phyloP scores from a whole-genome alignment of 768 basidiomycete species.

The Trametes cingulata region DNA sequence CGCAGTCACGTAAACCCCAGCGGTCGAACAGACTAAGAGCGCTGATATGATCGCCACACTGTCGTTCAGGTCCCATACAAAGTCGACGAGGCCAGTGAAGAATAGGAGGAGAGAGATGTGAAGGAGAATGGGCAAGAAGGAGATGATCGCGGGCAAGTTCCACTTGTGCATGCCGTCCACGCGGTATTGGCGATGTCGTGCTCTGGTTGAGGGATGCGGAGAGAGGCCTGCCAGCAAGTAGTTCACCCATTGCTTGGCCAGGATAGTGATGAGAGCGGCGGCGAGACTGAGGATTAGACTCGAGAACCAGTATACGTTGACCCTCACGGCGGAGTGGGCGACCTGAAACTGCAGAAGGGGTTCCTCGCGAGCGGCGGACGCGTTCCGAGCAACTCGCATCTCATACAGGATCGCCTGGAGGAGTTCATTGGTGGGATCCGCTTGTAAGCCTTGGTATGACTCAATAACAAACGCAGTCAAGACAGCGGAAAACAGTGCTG shows the following conservation, averaged over 20 bases:
- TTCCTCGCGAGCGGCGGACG: background rate
- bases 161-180: conserved; percentile 41
- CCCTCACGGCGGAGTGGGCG: conserved; percentile 35
- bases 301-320: conserved; percentile 46
- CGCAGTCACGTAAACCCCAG: conserved; percentile 15
- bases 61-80: conserved; percentile 36
- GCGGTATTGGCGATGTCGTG: conserved; percentile 45
- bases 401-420: background rate
- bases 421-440: conserved; percentile 15
- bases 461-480: conserved; percentile 33
- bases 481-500: conserved; percentile 34
- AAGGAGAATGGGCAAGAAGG: conserved; percentile 46
- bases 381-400: background rate
- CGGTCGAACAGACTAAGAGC: conserved; percentile 10
- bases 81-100: conserved; percentile 48
- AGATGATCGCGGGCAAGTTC: conserved; percentile 41
- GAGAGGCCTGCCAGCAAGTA: conserved; percentile 35
- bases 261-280: conserved; percentile 44
- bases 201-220: conserved; percentile 36
- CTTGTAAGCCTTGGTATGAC: conserved; percentile 25
- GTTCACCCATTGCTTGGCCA: conserved; percentile 52
- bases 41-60: conserved; percentile 14
- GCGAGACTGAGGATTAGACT: conserved; percentile 40
- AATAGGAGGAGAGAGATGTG: conserved; percentile 52
- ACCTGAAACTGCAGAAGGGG: conserved; percentile 12